These are phyloP conservation scores for Stephanodiscus minutulus DNA, from an alignment of 108 stramenopile species.

Conservation along the genomic window DNA sequence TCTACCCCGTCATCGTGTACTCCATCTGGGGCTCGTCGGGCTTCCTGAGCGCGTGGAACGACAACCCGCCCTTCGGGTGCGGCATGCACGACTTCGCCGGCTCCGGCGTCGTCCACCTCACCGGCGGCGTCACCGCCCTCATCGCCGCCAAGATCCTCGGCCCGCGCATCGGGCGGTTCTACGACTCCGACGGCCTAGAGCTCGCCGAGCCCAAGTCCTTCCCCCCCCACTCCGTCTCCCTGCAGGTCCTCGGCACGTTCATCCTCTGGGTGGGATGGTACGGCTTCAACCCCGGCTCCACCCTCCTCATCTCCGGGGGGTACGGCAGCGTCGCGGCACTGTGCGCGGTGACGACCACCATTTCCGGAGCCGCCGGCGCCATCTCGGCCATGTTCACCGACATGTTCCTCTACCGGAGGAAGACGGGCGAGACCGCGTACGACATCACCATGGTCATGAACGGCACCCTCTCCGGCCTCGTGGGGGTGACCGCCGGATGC, in stretches of 20 bases:
- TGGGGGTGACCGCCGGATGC: slow-evolving; percentile 91
- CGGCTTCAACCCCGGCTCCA: slow-evolving; percentile 91
- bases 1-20: slow-evolving; percentile 89
- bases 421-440: slow-evolving; percentile 71
- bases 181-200: slow-evolving; percentile 70
- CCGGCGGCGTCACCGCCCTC: slow-evolving; percentile 83
- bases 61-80: slow-evolving; percentile 62
- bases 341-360: slow-evolving; percentile 83
- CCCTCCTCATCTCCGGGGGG: slow-evolving; percentile 50
- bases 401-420: slow-evolving; percentile 47
- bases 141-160: slow-evolving; percentile 84
- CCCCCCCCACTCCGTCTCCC: slow-evolving; percentile 75
- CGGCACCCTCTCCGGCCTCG: slow-evolving; percentile 87
- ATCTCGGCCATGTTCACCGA: slow-evolving; percentile 80
- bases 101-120: slow-evolving; percentile 71
- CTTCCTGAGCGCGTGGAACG: slow-evolving; percentile 58
- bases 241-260: slow-evolving; percentile 87
- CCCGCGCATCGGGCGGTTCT: slow-evolving; percentile 82
- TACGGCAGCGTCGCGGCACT: slow-evolving; percentile 60
- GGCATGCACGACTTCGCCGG: slow-evolving; percentile 84
- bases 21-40: slow-evolving; percentile 79
- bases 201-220: slow-evolving; percentile 69
- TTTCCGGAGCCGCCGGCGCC: slow-evolving; percentile 75
- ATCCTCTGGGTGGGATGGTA: slow-evolving; percentile 96
- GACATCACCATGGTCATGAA: slow-evolving; percentile 87